phyloP scores from a whole-genome alignment of 2,329 filamentous ascomycete species.

The Camillea tinctor region DNA sequence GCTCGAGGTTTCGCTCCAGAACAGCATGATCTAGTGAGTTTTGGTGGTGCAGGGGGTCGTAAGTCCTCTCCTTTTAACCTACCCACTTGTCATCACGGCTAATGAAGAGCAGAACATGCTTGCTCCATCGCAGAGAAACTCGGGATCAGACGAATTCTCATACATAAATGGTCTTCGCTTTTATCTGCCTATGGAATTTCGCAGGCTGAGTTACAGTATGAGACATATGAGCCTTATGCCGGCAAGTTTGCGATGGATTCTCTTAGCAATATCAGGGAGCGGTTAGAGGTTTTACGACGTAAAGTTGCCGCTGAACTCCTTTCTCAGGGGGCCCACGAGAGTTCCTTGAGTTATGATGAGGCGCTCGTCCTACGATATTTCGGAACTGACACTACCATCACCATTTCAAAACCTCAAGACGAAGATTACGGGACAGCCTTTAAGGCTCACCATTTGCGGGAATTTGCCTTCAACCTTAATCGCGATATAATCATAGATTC shows the following conservation, averaged over 20 bases:
- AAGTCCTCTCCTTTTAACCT: constrained; percentile 26
- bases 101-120: constrained; percentile 39
- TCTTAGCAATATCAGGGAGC: constrained; percentile 4
- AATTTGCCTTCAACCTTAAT: constrained; percentile 40
- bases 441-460: constrained; percentile 35
- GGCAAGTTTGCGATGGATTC: constrained; percentile 9
- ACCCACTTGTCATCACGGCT: not conserved
- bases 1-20: constrained; percentile 1
- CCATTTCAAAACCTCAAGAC: constrained; percentile 40
- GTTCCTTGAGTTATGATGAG: constrained; percentile 20
- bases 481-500: constrained; percentile 41
- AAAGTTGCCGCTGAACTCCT: constrained; percentile 38
- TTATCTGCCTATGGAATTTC: constrained; percentile 43
- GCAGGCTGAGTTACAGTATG: constrained; percentile 14
- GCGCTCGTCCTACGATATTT: constrained; percentile 49
- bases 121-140: constrained; percentile 41
- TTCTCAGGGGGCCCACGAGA: constrained; percentile 17
- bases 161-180: constrained; percentile 36
- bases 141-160: constrained; percentile 39
- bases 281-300: constrained; percentile 3
- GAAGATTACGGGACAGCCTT: constrained; percentile 39
- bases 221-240: constrained; percentile 12
- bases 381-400: constrained; percentile 48
- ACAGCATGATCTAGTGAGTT: constrained; percentile 33
- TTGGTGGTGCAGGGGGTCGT: constrained; percentile 70